Base-by-base conservation (phyloP, 2,329 filamentous ascomycete genomes). In the Dothideomycetes sp. region DNA sequence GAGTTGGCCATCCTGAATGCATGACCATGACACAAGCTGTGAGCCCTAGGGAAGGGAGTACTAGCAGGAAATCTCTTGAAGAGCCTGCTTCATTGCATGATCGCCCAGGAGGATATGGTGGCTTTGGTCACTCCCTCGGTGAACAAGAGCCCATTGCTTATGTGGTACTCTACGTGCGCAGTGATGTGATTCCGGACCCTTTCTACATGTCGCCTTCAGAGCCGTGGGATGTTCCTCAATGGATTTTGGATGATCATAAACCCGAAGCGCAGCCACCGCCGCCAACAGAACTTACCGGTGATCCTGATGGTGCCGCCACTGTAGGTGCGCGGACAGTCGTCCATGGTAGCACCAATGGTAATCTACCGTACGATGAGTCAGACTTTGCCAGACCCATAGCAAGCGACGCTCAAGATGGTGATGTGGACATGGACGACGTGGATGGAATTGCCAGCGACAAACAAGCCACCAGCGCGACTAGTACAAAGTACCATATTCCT, bases 121-220 rank as follows among this genome's bases (percentile, higher is more conserved):
- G 15, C 24, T 15, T 35, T 9, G 14, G 14, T 17, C 18, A 35
- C 17, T 5, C 57, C 11, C 49, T 52, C 8, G 60, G 54, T 32
- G 57, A 56, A 31, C 36, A 42, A 19, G 55, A 65, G 16, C 55
- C 70, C 18, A 59, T 75, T 9, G 71, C 71, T 15, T 74, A 76
- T 45, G 61, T 73, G 40, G 70, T 60, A 11, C 63, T 75, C 55
- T 78, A 78, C 48, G 60, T 77, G 15, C 71, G 71, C 34, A 62
- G 64, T 22, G 69, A 72, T 47, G 52, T 68, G 27, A 53, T 65
- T 2, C 44, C 53, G 1, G 42, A 48, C 3, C 48, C 53, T 1
- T 59, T 64, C 42, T 57, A 65, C 3, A 30, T 49, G 66, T 11
- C 56, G 2, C 34, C 19, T 1, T 32, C 39, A 14, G 47, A 49